phyloP scores from a whole-genome alignment of 2,329 filamentous ascomycete species.

The Colletotrichum gigasporum region DNA sequence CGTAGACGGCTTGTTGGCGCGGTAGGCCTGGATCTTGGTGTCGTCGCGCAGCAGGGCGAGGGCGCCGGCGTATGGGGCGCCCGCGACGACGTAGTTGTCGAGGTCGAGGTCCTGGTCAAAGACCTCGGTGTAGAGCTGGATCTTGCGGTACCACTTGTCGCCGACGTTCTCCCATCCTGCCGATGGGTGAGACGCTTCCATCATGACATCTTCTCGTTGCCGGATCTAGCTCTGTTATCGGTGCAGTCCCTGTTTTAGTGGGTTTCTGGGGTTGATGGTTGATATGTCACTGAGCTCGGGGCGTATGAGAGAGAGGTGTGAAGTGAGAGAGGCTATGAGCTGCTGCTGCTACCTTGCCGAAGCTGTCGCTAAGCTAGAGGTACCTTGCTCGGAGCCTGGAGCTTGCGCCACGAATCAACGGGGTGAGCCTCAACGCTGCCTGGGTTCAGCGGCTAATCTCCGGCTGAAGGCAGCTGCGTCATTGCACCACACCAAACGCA shows the following conservation, averaged over 20 bases:
- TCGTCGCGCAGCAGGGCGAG: constrained; percentile 90
- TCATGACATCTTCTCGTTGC: constrained; percentile 46
- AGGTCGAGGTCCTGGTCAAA: constrained; percentile 95
- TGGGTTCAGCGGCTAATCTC: constrained; percentile 14
- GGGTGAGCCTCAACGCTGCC: constrained; percentile 5
- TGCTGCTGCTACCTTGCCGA: neutral
- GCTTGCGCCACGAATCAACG: constrained; percentile 25
- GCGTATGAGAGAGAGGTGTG: neutral
- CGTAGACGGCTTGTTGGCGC: constrained; percentile 67
- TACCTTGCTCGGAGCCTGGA: neutral
- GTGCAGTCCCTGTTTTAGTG: neutral
- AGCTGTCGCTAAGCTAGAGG: constrained; percentile 7
- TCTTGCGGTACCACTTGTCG: constrained; percentile 94
- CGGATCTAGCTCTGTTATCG: neutral
- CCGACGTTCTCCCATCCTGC: constrained; percentile 95
- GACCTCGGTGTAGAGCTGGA: constrained; percentile 89
- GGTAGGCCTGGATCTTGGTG: constrained; percentile 81
- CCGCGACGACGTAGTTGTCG: constrained; percentile 91
- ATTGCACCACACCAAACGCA: neutral
- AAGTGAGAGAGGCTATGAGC: neutral
- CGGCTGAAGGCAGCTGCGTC: constrained; percentile 23
- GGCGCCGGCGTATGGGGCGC: constrained; percentile 92
- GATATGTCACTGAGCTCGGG: neutral
- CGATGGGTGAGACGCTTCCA: constrained; percentile 73
- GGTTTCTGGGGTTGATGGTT: neutral